phyloP scores from a whole-genome alignment of 257 asterid species.

The Rhazya stricta region DNA sequence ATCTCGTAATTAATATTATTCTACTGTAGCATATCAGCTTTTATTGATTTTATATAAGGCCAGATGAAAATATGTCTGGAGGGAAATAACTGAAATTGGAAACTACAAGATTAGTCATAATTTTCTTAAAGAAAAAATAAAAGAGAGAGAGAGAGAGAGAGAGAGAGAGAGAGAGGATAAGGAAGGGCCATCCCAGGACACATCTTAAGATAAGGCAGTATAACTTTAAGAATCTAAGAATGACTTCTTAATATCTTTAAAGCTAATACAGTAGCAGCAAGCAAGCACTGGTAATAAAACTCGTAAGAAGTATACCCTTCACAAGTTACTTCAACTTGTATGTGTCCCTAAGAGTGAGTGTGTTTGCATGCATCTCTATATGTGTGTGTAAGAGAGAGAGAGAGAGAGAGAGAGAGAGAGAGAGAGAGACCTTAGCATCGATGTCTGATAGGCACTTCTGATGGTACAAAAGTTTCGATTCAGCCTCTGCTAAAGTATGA shows the following conservation, averaged over 20 bases:
- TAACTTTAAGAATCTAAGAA: background rate
- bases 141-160: too few relatives aligned
- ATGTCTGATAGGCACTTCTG: conserved; percentile 57
- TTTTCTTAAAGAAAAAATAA: too few relatives aligned
- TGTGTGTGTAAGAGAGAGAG: too few relatives aligned
- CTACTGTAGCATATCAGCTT: background rate
- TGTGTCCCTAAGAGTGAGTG: too few relatives aligned
- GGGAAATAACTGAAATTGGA: background rate
- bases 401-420: background rate
- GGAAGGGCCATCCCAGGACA: background rate
- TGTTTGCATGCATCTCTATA: background rate
- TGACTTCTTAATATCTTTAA: background rate
- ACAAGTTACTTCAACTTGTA: background rate
- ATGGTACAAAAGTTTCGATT: conserved; percentile 55
- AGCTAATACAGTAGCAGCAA: background rate
- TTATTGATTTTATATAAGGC: background rate
- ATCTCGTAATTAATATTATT: background rate
- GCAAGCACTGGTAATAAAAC: background rate
- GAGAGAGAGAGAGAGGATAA: too few relatives aligned
- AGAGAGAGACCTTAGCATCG: conserved; percentile 60
- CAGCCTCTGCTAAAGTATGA: conserved; percentile 80
- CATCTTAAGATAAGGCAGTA: background rate
- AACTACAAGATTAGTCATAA: background rate
- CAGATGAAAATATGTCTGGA: background rate
- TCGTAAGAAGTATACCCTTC: background rate